Evolutionary conservation across 805 yeast species (phyloP), one percentile per base, ranked within the genome.

Genomic region (Starmera pachycereana): DNA sequence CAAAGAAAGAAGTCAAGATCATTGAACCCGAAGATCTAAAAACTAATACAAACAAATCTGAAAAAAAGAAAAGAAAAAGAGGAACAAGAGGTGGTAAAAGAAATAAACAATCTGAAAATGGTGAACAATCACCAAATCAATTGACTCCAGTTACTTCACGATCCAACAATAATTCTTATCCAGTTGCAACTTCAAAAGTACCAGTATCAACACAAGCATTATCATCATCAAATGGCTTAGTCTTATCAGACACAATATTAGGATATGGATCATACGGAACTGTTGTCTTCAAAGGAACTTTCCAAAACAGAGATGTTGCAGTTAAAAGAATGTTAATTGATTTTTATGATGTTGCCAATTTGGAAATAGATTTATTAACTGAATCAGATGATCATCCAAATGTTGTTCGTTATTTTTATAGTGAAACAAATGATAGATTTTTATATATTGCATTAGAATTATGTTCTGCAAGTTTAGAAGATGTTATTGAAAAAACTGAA

Each of bases 191-290:
- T 7, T 22, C 27, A 22, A 22, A 22, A 22, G 5, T 6, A 22
- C 9, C 27, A 22, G 9, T 8, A 22, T 2, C 2, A 22, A 22
- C 27, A 22, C 27, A 7, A 22, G 4, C 9, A 8, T 8, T 5
- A 22, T 22, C 27, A 6, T 22, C 27, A 22, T 22, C 27, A 38
- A 74, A 69, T 39, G 77, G 72, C 41, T 59, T 86, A 45, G 64
- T 69, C 0, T 73, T 90, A 4, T 75, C 94, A 0, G 82, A 82
- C 45, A 75, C 71, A 27, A 72, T 88, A n/a, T 62, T 92, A 38
- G 98, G 98, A 1, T 87, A 86, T 57, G 98, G 98, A 1, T 86
- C 96, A 1, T 96, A 89, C 50, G 98, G 98, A 25, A 92, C 98
- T 0, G 87, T 90, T 27, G 98, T 92, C 1, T 87, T 78, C 55